Percentiles rank a stretch among this genome's conserved stretches.
These are phyloP conservation scores for Cetraspora pellucida DNA, from an alignment of 192 early-diverging fungal species.

Conservation along the genomic window DNA sequence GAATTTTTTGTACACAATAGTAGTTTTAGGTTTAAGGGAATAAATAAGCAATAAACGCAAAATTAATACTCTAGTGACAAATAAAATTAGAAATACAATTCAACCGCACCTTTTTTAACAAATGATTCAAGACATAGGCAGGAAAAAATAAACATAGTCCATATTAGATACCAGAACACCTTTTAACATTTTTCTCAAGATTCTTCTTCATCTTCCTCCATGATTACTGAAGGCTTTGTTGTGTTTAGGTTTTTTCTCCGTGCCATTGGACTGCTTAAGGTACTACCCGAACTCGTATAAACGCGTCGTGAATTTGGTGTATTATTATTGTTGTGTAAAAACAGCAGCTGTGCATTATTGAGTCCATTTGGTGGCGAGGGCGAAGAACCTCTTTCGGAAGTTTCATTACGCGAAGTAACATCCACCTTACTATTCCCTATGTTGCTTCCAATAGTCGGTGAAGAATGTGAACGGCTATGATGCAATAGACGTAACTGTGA, in stretches of 20 bases:
- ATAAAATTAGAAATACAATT: neutral
- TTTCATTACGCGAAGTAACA: neutral
- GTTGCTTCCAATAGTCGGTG: neutral
- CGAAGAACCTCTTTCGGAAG: neutral
- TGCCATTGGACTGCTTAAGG: neutral
- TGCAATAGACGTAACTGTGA: neutral
- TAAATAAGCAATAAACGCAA: too few species aligned
- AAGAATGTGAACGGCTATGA: neutral
- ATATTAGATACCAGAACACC: conserved; percentile 1
- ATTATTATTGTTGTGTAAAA: neutral
- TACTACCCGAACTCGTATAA: neutral
- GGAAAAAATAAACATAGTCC: neutral
- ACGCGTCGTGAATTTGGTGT: neutral
- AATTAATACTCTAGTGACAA: too few species aligned
- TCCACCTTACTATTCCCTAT: neutral
- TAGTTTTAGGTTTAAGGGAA: too few species aligned
- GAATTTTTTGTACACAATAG: too few species aligned
- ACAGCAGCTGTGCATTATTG: neutral
- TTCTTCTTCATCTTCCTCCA: neutral
- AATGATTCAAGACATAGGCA: neutral
- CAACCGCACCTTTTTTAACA: neutral
- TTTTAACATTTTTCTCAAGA: neutral
- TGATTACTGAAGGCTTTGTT: neutral
- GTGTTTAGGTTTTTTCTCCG: neutral
- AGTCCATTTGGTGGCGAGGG: conserved; percentile 5